Evolutionary conservation across 2,329 filamentous ascomycete species (phyloP).

Genomic region (Aureobasidium sp.): DNA sequence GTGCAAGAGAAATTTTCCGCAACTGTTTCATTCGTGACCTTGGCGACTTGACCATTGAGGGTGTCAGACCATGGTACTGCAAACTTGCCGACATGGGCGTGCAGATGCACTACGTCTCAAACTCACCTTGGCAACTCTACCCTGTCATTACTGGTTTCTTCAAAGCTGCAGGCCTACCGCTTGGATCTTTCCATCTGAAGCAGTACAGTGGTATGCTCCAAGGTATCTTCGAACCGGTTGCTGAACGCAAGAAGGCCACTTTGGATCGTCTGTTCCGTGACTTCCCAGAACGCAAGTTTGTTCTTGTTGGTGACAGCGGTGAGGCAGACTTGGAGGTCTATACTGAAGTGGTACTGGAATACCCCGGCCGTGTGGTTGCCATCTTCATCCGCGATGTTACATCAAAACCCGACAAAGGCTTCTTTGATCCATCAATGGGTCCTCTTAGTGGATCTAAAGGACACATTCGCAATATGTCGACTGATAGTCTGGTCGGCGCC

Average conservation of each 20-base stretch:
- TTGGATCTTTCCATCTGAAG: conserved; percentile 94
- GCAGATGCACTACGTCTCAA: conserved; percentile 97
- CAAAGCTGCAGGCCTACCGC: conserved; percentile 79
- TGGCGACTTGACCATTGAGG: conserved; percentile 82
- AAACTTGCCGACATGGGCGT: conserved; percentile 83
- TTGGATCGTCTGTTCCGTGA: conserved; percentile 88
- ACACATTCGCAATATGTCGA: conserved; percentile 33
- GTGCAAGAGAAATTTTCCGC: conserved; percentile 93
- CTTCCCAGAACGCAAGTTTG: conserved; percentile 89
- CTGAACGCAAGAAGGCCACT: conserved; percentile 91
- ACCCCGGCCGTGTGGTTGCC: conserved; percentile 84
- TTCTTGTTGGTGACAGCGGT: conserved; percentile 94
- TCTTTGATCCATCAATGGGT: conserved; percentile 75
- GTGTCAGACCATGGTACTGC: conserved; percentile 91
- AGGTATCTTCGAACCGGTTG: conserved; percentile 97
- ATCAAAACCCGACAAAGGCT: conserved; percentile 75
- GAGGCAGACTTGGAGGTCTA: conserved; percentile 98
- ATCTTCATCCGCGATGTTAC: conserved; percentile 98
- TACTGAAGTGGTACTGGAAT: conserved; percentile 87
- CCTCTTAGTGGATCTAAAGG: conserved; percentile 33
- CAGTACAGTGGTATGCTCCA: conserved; percentile 98
- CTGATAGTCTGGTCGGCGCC: conserved; percentile 34
- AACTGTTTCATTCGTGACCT: conserved; percentile 96
- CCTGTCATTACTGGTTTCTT: conserved; percentile 91
- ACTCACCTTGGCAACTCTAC: conserved; percentile 98